Evolutionary conservation across 1,139 yeast species (phyloP).

Genomic region (Geotrichum reessii): DNA sequence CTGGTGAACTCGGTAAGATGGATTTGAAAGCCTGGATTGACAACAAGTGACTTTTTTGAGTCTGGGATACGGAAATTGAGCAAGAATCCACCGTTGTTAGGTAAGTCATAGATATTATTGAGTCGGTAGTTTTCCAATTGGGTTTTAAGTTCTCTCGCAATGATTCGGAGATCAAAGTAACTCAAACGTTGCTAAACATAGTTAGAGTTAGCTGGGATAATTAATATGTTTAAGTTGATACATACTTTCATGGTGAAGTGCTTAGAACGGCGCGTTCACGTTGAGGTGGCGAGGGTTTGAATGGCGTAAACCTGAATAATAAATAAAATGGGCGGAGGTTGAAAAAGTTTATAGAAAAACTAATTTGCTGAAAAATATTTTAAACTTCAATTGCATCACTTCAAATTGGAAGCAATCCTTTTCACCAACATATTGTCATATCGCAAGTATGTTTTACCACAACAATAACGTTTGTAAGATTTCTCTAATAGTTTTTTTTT

Average conservation of each 20-base stretch:
- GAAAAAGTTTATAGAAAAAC: not conserved
- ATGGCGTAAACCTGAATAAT: not conserved
- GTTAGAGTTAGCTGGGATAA: not conserved
- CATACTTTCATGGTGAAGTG: slow-evolving; percentile 12
- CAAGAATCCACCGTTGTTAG: slow-evolving; percentile 67
- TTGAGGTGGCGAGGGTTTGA: not conserved
- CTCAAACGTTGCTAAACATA: slow-evolving; percentile 71
- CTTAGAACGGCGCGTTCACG: too few species aligned
- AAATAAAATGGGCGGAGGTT: slow-evolving; percentile 1
- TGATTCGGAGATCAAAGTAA: slow-evolving; percentile 70
- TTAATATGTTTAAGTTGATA: not conserved
- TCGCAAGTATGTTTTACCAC: slow-evolving; percentile 2
- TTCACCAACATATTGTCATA: not conserved
- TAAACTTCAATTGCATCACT: not conserved
- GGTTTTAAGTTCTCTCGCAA: slow-evolving; percentile 57
- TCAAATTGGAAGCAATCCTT: not conserved
- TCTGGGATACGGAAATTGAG: slow-evolving; percentile 81
- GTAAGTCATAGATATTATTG: slow-evolving; percentile 79
- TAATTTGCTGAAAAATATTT: not conserved
- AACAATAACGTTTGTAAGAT: not conserved
- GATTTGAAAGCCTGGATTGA: slow-evolving; percentile 82
- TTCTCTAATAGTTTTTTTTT: not conserved
- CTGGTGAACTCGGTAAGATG: slow-evolving; percentile 78
- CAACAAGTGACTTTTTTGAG: slow-evolving; percentile 63
- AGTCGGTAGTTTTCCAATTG: slow-evolving; percentile 61